phyloP scores from a whole-genome alignment of 2,329 filamentous ascomycete genomes.

The Aspergillus fumigatiaffinis region DNA sequence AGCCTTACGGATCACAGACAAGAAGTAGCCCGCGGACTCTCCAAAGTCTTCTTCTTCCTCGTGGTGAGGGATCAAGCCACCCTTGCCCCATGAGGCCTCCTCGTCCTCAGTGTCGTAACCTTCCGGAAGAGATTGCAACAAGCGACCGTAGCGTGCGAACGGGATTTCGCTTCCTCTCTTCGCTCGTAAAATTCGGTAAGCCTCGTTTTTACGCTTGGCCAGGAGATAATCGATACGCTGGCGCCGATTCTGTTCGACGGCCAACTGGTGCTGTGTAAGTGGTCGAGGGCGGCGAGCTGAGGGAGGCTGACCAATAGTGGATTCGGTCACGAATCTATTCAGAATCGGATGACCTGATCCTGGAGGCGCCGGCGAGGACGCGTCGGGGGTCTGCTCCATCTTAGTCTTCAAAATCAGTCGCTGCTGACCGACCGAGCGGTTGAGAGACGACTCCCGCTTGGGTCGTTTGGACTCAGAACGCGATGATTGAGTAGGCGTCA shows the following conservation, averaged over 20 bases:
- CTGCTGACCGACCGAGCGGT: slow-evolving; percentile 33
- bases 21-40: slow-evolving; percentile 44
- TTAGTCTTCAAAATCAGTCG: slow-evolving; percentile 44
- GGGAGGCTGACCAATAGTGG: slow-evolving; percentile 25
- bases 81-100: slow-evolving; percentile 39
- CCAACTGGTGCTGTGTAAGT: slow-evolving; percentile 48
- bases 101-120: slow-evolving; percentile 48
- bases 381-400: slow-evolving; percentile 41
- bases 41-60: slow-evolving; percentile 46
- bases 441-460: slow-evolving; percentile 36
- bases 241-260: slow-evolving; percentile 47
- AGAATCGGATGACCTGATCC: slow-evolving; percentile 40
- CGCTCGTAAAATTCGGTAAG: slow-evolving; percentile 34
- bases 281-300: slow-evolving; percentile 43
- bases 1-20: slow-evolving; percentile 42
- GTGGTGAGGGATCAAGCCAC: slow-evolving; percentile 40
- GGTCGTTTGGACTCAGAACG: slow-evolving; percentile 39
- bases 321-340: slow-evolving; percentile 37
- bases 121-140: slow-evolving; percentile 41
- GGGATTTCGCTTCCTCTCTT: slow-evolving; percentile 39
- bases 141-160: slow-evolving; percentile 38
- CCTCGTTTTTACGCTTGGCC: slow-evolving; percentile 38
- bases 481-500: slow-evolving; percentile 33
- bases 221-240: slow-evolving; percentile 47
- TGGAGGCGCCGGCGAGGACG: slow-evolving; percentile 41